Evolutionary conservation across 208 protist species (phyloP), one percentile per base, ranked within the genome.

Genomic region (Crithidia sp.): DNA sequence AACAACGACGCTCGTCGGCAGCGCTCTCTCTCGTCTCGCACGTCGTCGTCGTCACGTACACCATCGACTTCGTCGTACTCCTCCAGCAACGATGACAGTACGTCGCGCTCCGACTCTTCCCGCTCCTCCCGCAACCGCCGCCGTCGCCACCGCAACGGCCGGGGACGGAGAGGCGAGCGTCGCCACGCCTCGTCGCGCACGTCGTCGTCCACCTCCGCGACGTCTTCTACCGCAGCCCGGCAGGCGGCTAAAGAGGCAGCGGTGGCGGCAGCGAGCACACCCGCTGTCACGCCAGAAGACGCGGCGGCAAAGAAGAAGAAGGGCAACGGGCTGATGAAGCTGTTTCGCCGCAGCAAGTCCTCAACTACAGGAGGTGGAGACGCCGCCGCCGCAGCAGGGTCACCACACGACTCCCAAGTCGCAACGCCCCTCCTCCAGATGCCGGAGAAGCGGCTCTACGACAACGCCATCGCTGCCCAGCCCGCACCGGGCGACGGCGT

Each of bases 311-410:
- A 63, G 44, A 68, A 74, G 43, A 79, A 74, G 58, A 66, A 65
- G 8, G 53, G 59, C 13, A 49, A 57, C 45, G 67, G 58, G 2
- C 28, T 79, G 10, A 44, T 69, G 59, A 64, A 53, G 10, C 49
- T 79, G 12, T 79, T 79, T 44, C 74, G 67, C 36, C 66, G 74
- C 52, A 45, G 41, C 67, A 73, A 79, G 64, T 60, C 67, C 17
- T 64, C 56, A 12, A 63, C 40, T 9, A 4, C 49, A 3, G n/a
- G 55, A 28, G 13, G 37, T 13, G 17, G 37, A 13, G 58, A 45
- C 3, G 39, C 19, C 2, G 65, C 43, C 5, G 56, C 14, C 6
- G 58, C 28, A 36, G 40, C 39, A 43, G 49, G 19, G 49, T 7
- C 49, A 57, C 16, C 37, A 10, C 28, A n/a, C 52, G 8, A 65